Percentiles rank a stretch among this genome's conserved stretches.
These are phyloP conservation scores for Syncephalastrum monosporum DNA, from an alignment of 371 early-diverging fungal genomes.

Conservation along the genomic window DNA sequence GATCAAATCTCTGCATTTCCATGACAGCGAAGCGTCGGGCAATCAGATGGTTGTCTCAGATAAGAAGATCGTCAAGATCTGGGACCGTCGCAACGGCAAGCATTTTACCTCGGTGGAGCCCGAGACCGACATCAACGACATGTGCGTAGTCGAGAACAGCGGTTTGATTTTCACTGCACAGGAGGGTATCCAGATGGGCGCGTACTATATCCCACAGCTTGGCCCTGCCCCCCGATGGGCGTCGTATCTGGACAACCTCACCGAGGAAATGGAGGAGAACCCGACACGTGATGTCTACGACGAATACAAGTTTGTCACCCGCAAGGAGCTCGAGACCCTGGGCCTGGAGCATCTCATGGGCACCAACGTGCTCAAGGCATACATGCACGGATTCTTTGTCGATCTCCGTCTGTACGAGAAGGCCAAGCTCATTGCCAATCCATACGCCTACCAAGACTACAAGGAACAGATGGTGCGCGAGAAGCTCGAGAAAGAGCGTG, in stretches of 20 bases:
- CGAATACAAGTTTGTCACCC: conserved; percentile 96
- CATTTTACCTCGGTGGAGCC: conserved; percentile 92
- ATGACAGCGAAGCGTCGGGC: conserved; percentile 62
- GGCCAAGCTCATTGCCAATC: conserved; percentile 94
- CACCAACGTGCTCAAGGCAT: conserved; percentile 90
- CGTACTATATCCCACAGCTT: conserved; percentile 89
- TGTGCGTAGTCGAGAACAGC: conserved; percentile 77
- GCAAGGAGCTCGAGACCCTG: conserved; percentile 85
- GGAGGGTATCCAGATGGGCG: conserved; percentile 93
- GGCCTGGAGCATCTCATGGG: conserved; percentile 94
- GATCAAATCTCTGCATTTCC: conserved; percentile 89
- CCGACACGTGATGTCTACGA: conserved; percentile 87
- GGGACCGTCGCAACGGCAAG: conserved; percentile 81
- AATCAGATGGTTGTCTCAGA: conserved; percentile 88
- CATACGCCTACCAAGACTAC: conserved; percentile 96
- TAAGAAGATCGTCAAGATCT: conserved; percentile 89
- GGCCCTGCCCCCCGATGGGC: conserved; percentile 98
- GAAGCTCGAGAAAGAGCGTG: conserved; percentile 83
- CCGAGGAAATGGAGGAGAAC: conserved; percentile 97
- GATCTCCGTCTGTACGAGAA: conserved; percentile 94
- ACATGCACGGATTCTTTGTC: conserved; percentile 99
- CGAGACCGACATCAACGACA: conserved; percentile 91
- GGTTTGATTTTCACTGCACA: conserved; percentile 95
- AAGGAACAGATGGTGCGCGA: conserved; percentile 72
- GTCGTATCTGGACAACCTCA: conserved; percentile 95